Percentiles rank a stretch among this genome's conserved stretches.
Evolutionary conservation across 176 grass and related monocot species (phyloP).

Genomic region (Echinochloa phyllopogon): DNA sequence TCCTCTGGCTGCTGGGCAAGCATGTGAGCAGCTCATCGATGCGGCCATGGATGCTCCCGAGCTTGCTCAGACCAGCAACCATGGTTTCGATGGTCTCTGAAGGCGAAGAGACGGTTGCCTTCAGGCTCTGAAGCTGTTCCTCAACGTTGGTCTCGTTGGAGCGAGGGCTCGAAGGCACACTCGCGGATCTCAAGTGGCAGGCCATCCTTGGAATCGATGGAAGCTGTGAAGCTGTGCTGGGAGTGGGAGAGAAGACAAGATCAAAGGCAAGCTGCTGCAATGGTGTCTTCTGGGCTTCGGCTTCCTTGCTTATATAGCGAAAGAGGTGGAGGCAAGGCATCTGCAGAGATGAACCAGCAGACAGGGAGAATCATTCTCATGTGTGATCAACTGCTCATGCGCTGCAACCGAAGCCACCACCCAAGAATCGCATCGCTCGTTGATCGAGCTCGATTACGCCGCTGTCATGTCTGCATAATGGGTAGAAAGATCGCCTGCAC

Average conservation of each 20-base stretch:
- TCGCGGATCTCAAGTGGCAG: slow-evolving; percentile 20
- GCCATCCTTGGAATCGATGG: slow-evolving; percentile 12
- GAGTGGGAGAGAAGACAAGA: background rate
- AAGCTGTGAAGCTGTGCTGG: background rate
- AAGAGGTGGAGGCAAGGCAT: background rate
- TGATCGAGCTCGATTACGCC: background rate
- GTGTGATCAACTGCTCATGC: background rate
- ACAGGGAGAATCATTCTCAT: slow-evolving; percentile 17
- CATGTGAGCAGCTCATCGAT: slow-evolving; percentile 35
- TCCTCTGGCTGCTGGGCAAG: slow-evolving; percentile 59
- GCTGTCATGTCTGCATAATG: slow-evolving; percentile 18
- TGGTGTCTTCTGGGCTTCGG: background rate
- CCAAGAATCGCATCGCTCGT: background rate
- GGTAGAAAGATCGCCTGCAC: background rate
- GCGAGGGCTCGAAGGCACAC: slow-evolving; percentile 32
- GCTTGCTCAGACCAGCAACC: slow-evolving; percentile 21
- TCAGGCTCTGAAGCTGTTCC: slow-evolving; percentile 42
- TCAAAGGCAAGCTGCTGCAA: slow-evolving; percentile 13
- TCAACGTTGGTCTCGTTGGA: background rate
- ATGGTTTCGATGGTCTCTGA: slow-evolving; percentile 15
- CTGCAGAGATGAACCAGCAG: background rate
- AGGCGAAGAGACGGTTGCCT: slow-evolving; percentile 1
- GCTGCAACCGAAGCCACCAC: background rate
- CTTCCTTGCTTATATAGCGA: background rate
- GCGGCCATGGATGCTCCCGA: slow-evolving; percentile 21